Evolutionary conservation across 352 stramenopile genomes (phyloP), one percentile per base, ranked within the genome.

Genomic region (Globisporangium carolinianum): DNA sequence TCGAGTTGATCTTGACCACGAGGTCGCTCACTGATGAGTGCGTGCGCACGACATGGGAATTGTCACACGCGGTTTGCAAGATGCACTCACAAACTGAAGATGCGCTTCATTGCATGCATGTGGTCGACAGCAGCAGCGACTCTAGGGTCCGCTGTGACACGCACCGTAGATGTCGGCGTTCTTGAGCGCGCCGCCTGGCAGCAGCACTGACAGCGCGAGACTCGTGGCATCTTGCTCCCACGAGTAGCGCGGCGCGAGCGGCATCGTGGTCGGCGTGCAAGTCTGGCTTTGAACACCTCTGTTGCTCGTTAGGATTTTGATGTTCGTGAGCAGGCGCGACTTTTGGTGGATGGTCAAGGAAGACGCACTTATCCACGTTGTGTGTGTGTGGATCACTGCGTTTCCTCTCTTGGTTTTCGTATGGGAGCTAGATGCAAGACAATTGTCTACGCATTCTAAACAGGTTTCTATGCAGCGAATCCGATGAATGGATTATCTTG

Each of bases 1-100:
- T 51, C 7, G 75, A 73, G 58, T 94, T 94, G 46, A 94, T 62
- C 57, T 94, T 94, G n/a, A 94, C 35, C 15, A 91, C 68, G 35
- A 91, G 50, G 57, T 91, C 81, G 60, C 81, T 89, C 36, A 91
- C 81, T 93, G 15, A 24, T 5, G 14, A 15, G 15, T n/a, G 10
- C 18, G 49, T 6, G 12, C 4, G 17, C 49, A 43, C 4, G 10
- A 39, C 5, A 42, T 11, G 1, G n/a, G 14, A 36, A 46, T 15
- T 54, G 14, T n/a, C 35, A 36, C 35, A 36, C 6, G 37, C 10
- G 37, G 37, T 10, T 11, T 18, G 32, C 24, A n/a, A 18, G 11
- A 42, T 14, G n/a, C 49, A 45, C n/a, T 18, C 47, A 18, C 2
- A 32, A 32, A 32, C 24, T 32, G 3, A 32, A 3, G 24, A 32